These are phyloP conservation scores for Crithidia bombi DNA, from an alignment of 208 protist species.

Conservation along the genomic window DNA sequence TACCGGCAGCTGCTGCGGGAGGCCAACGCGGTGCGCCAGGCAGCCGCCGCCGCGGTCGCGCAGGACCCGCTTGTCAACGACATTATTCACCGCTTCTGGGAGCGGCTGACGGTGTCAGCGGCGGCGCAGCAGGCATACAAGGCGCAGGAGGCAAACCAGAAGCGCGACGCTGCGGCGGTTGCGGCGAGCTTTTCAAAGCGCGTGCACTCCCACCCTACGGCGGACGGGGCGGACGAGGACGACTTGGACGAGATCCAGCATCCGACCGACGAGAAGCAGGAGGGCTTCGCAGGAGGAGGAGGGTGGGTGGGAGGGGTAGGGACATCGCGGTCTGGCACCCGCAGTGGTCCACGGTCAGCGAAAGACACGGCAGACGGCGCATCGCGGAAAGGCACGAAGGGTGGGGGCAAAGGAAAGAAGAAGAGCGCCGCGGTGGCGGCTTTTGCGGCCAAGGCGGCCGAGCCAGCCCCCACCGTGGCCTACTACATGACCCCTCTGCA, in stretches of 20 bases:
- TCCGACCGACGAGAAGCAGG: neutral
- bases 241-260: constrained; percentile 32
- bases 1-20: constrained; percentile 67
- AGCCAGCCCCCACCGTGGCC: constrained; percentile 30
- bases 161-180: constrained; percentile 26
- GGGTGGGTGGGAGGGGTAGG: neutral
- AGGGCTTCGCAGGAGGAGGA: neutral
- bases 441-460: constrained; percentile 3
- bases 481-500: constrained; percentile 81
- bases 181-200: constrained; percentile 17
- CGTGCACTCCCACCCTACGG: neutral
- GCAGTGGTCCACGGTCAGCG: neutral
- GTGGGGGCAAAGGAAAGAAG: constrained; percentile 23
- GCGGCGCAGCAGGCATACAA: constrained; percentile 46
- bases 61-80: constrained; percentile 67
- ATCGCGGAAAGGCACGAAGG: neutral
- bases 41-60: constrained; percentile 39
- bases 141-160: constrained; percentile 25
- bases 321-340: neutral
- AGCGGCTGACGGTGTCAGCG: constrained; percentile 73
- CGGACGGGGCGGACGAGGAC: constrained; percentile 27
- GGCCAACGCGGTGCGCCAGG: constrained; percentile 24
- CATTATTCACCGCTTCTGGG: constrained; percentile 82
- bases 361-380: neutral
- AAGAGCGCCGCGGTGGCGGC: constrained; percentile 5